Conservation (phyloP, 495 filamentous ascomycete species). For the Coniosporium apollinis region DNA sequence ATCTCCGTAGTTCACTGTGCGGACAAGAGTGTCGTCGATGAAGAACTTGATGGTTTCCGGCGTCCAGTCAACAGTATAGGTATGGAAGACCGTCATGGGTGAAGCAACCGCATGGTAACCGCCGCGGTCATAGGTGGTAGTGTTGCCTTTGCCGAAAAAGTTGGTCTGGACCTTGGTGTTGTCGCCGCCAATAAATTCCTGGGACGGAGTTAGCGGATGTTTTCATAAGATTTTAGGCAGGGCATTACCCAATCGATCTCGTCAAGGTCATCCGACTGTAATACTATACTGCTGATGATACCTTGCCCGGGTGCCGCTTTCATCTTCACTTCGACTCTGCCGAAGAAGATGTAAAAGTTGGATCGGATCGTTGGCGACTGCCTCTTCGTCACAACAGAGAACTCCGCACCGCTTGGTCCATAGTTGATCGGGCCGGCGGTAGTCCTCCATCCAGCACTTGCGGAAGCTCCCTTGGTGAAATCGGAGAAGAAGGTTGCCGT, state of each 20-base stretch:
- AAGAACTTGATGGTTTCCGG: conserved; percentile 50
- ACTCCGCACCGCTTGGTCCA: conserved; percentile 40
- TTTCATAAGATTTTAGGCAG: too few species aligned
- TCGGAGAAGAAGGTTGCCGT: conserved; percentile 40
- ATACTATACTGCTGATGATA: conserved; percentile 67
- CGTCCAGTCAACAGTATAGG: conserved; percentile 77
- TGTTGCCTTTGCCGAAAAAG: conserved; percentile 75
- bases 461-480: conserved; percentile 41
- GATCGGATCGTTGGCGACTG: conserved; percentile 61
- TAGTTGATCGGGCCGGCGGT: conserved; percentile 41
- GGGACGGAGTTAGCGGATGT: too few species aligned
- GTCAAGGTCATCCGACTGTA: conserved; percentile 72
- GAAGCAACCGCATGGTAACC: conserved; percentile 36
- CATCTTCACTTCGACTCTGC: conserved; percentile 50
- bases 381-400: conserved; percentile 52
- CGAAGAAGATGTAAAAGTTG: conserved; percentile 66
- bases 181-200: conserved; percentile 32
- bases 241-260: conserved; percentile 88
- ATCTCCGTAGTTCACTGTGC: conserved; percentile 46
- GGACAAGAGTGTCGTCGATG: conserved; percentile 51
- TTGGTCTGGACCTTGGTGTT: conserved; percentile 50
- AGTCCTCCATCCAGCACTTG: conserved; percentile 40
- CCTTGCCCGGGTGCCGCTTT: conserved; percentile 57
- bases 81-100: conserved; percentile 46
- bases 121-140: conserved; percentile 46